phyloP scores from a whole-genome alignment of 1,284 basidiomycete genomes.

The Melampsora americana region DNA sequence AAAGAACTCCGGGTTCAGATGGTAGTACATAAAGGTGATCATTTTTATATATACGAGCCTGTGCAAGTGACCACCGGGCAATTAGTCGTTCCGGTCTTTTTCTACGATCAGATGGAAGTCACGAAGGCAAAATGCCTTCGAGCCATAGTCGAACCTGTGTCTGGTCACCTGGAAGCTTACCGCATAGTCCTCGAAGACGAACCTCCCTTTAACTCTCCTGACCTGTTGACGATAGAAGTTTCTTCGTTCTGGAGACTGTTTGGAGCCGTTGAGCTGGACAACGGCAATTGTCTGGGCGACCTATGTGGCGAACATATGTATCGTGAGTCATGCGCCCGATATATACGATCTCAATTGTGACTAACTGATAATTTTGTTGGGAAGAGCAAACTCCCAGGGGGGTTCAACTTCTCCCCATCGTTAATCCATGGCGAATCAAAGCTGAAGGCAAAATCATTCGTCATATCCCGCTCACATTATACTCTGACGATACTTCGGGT shows the following conservation, averaged over 20 bases:
- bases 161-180: neutral
- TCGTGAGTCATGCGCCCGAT: neutral
- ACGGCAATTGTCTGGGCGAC: neutral
- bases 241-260: neutral
- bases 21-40: neutral
- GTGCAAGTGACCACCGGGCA: neutral
- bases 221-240: neutral
- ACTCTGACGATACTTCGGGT: constrained; percentile 14
- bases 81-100: constrained; percentile 6
- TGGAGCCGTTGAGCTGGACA: neutral
- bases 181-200: neutral
- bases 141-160: neutral
- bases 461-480: neutral
- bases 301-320: neutral
- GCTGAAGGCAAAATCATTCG: constrained; percentile 4
- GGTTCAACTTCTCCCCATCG: neutral
- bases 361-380: neutral
- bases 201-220: neutral
- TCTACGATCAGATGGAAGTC: neutral
- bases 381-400: neutral
- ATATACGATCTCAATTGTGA: no score
- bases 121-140: neutral
- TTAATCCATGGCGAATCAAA: constrained; percentile 7
- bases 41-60: constrained; percentile 13
- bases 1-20: constrained; percentile 3